These are phyloP conservation scores for Odontarrhena argentea DNA, from an alignment of 345 rosid genomes.

Conservation along the genomic window DNA sequence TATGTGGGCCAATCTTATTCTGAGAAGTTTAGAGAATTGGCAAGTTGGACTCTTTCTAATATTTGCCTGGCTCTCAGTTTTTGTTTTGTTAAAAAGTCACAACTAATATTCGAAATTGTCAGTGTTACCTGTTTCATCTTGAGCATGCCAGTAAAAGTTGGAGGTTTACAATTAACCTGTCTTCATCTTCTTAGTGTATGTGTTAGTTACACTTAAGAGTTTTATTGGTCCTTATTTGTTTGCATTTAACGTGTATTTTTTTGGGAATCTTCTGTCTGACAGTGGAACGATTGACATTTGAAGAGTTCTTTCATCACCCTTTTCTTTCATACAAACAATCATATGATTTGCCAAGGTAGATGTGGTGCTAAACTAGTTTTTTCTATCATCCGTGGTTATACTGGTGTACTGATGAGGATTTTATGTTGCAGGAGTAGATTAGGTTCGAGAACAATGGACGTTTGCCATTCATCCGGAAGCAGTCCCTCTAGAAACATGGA, in stretches of 20 bases:
- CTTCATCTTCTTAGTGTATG: neutral
- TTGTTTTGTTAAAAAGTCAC: constrained; percentile 7
- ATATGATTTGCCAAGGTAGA: constrained; percentile 64
- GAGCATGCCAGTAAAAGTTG: neutral
- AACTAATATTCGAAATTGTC: neutral
- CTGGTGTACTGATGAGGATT: constrained; percentile 35
- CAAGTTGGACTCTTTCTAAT: neutral
- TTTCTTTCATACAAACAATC: constrained; percentile 58
- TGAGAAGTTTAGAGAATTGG: constrained; percentile 3
- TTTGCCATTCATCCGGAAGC: constrained; percentile 54
- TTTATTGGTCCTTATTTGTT: constrained; percentile 1
- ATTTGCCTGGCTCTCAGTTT: constrained; percentile 5
- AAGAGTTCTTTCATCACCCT: constrained; percentile 93
- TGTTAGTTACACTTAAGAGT: neutral
- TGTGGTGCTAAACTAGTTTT: constrained; percentile 13
- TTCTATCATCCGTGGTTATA: constrained; percentile 10
- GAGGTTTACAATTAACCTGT: constrained; percentile 1
- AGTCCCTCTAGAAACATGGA: constrained; percentile 53
- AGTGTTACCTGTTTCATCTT: neutral
- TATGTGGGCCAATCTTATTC: neutral
- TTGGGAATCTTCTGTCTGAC: constrained; percentile 26
- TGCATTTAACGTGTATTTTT: constrained; percentile 19
- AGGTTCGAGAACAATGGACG: constrained; percentile 47
- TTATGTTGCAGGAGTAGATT: constrained; percentile 52
- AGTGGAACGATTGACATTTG: constrained; percentile 96